phyloP scores from a whole-genome alignment of 2,329 filamentous ascomycete species.

The Helminthosporium solani region DNA sequence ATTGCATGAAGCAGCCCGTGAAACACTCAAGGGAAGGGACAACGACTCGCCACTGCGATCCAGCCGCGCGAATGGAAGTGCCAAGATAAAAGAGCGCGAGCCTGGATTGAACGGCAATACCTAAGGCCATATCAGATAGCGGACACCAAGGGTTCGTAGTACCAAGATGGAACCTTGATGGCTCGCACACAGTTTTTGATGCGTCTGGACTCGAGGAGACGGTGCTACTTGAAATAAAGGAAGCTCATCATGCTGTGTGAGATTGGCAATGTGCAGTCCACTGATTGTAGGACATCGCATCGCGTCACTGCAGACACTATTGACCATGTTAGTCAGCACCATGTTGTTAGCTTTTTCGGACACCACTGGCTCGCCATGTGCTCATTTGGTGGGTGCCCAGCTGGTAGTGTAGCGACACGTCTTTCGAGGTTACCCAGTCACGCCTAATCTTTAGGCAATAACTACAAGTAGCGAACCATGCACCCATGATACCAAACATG shows the following conservation, averaged over 20 bases:
- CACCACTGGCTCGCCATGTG: background rate
- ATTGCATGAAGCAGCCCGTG: conserved; percentile 20
- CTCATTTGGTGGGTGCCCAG: background rate
- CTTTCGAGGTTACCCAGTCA: background rate
- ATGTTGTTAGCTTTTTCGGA: background rate
- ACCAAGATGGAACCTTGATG: background rate
- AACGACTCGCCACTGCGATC: background rate
- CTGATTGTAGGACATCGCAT: background rate
- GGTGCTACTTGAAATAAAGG: background rate
- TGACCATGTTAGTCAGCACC: no score
- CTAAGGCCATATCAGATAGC: background rate
- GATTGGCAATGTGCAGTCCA: background rate
- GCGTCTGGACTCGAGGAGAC: background rate
- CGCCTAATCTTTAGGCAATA: no score
- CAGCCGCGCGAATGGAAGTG: background rate
- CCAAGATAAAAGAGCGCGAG: background rate
- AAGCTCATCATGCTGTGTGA: background rate
- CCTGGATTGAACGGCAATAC: conserved; percentile 1
- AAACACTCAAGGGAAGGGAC: conserved; percentile 11
- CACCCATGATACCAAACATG: background rate
- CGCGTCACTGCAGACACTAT: background rate
- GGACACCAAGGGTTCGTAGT: background rate
- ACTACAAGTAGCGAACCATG: background rate
- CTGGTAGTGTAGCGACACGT: background rate
- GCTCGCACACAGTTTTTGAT: background rate